Base-by-base conservation (phyloP, 176 grass and related monocot genomes). In the Triticum turgidum region DNA sequence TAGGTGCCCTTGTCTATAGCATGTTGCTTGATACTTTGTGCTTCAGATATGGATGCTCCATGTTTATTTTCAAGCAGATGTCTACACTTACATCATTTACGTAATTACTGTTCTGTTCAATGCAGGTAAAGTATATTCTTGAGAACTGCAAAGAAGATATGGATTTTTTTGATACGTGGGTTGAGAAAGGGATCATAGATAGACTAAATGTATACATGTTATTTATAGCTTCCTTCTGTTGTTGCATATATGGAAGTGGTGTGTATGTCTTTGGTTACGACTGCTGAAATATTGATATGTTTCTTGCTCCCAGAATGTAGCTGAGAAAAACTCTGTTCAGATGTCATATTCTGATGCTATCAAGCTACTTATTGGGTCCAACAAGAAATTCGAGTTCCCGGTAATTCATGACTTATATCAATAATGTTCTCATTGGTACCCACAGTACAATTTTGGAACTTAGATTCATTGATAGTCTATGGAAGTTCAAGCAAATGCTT, bases 81-180 rank as follows among this genome's bases (percentile, higher is more conserved):
- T 86, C 5, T 81, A 25, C 11, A 51, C 62, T 3, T 45, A 62
- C 29, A 68, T 29, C 11, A 29, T 75, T 74, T 59, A 91, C 81
- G n/a, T 84, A 91, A 69, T 70, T 80, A 52, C 5, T 52, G 5
- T 13, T 78, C 37, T 84, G n/a, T 39, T 76, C 78, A 25, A 88
- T 92, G 82, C 87, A 96, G 97, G 94, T 98, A 70, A 96, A 96
- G 54, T 91, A 92, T 87, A 90, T 98, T 89, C 88, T 98, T 25
- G 94, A 96, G 70, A 92, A 98, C 80, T 94, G 97, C 80, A 91
- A 94, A 89, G 97, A 98, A 86, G 97, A 98, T 82, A 98, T 98
- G 93, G 92, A 94, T 82, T 98, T 98, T 74, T 98, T 98, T 79
- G 90, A 98, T 78, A 90, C 90, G 76, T 98, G 97, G 97, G 88